These are phyloP conservation scores for Furcasterigmium sp. DNA, from an alignment of 2,329 filamentous ascomycete species.

Conservation along the genomic window DNA sequence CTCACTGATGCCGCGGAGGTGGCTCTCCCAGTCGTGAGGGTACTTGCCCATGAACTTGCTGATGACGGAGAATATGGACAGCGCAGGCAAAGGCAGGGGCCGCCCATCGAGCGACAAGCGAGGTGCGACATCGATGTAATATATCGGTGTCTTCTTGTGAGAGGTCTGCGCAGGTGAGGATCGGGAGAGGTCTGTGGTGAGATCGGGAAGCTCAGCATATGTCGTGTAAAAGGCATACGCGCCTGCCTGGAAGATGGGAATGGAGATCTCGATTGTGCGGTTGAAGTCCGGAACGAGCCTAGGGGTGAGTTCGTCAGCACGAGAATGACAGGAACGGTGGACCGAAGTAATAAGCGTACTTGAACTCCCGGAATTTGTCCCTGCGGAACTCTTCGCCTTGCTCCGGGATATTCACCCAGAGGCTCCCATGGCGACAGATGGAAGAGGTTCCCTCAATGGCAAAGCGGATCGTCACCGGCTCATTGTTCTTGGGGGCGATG, in stretches of 20 bases:
- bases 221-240: constrained; percentile 94
- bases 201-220: constrained; percentile 79
- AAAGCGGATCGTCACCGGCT: constrained; percentile 80
- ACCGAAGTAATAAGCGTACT: constrained; percentile 44
- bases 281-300: constrained; percentile 93
- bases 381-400: constrained; percentile 71
- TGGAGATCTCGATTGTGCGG: constrained; percentile 80
- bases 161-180: constrained; percentile 41
- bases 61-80: constrained; percentile 89
- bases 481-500: constrained; percentile 66
- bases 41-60: constrained; percentile 98
- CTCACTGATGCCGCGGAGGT: constrained; percentile 80
- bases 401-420: constrained; percentile 94
- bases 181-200: constrained; percentile 51
- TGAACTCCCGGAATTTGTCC: constrained; percentile 78
- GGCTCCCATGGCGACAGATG: constrained; percentile 86
- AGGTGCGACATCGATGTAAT: constrained; percentile 94
- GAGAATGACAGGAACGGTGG: not conserved
- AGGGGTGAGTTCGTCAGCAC: too few species aligned
- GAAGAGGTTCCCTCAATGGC: constrained; percentile 92
- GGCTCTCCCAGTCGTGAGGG: constrained; percentile 82
- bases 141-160: constrained; percentile 65
- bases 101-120: constrained; percentile 68
- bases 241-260: constrained; percentile 77
- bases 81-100: constrained; percentile 74